These are phyloP conservation scores for Coleophoma cylindrospora DNA, from an alignment of 2,329 filamentous ascomycete species.

Conservation along the genomic window DNA sequence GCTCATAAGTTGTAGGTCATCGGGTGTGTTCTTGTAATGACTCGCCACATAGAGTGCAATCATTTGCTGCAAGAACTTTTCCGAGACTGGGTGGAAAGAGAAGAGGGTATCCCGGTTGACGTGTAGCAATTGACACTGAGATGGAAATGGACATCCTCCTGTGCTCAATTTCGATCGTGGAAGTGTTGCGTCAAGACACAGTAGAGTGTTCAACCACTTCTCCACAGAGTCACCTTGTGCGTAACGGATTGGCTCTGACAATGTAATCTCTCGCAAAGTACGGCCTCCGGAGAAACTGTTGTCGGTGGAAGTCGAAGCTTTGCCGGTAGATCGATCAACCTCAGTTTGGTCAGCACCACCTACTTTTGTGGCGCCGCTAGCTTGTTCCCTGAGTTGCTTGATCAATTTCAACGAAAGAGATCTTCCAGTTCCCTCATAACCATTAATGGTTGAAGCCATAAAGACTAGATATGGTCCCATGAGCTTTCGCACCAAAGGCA, in stretches of 20 bases:
- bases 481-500: conserved; percentile 86
- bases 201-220: conserved; percentile 90
- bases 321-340: conserved; percentile 76
- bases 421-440: conserved; percentile 93
- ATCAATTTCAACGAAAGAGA: conserved; percentile 95
- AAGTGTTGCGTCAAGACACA: conserved; percentile 90
- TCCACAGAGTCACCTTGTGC: conserved; percentile 86
- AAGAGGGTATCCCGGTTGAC: conserved; percentile 98
- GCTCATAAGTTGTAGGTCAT: conserved; percentile 97
- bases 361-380: conserved; percentile 55
- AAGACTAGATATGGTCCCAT: conserved; percentile 97
- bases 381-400: conserved; percentile 93
- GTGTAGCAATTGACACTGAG: conserved; percentile 83
- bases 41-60: conserved; percentile 95
- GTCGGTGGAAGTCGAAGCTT: conserved; percentile 58
- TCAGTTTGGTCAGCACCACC: conserved; percentile 54
- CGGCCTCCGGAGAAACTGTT: conserved; percentile 60
- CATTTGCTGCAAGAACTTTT: conserved; percentile 97
- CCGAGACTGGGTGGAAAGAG: conserved; percentile 94
- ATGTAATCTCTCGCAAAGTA: conserved; percentile 83
- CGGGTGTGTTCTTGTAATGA: conserved; percentile 97
- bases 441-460: conserved; percentile 99
- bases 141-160: conserved; percentile 80
- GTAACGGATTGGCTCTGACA: conserved; percentile 93
- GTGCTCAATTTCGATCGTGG: conserved; percentile 69